These are phyloP conservation scores for Alternaria sp. DNA, from an alignment of 2,329 filamentous ascomycete species.

Conservation along the genomic window DNA sequence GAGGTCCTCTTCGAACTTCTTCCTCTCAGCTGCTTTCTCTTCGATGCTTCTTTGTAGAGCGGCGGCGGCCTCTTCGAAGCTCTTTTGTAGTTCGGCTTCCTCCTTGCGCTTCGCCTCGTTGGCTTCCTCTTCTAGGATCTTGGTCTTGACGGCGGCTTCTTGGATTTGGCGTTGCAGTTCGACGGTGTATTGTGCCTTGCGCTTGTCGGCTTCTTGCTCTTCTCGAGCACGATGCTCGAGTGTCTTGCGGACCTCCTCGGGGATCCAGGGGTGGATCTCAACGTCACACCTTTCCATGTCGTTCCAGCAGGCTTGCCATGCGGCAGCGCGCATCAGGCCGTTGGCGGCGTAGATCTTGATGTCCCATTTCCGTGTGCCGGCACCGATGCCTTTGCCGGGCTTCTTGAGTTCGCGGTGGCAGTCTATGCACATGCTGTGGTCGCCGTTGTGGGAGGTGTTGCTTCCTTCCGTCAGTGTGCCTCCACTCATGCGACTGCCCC, in stretches of 20 bases:
- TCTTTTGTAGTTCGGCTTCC: conserved; percentile 35
- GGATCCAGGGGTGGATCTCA: conserved; percentile 80
- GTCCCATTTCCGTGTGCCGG: conserved; percentile 66
- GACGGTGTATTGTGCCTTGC: conserved; percentile 38
- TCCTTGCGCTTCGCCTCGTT: conserved; percentile 32
- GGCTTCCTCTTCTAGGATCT: conserved; percentile 36
- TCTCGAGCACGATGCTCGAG: conserved; percentile 61
- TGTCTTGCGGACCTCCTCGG: conserved; percentile 63
- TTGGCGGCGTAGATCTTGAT: conserved; percentile 95
- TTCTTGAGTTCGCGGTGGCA: conserved; percentile 52
- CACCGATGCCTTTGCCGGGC: conserved; percentile 44
- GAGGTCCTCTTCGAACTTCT: conserved; percentile 34
- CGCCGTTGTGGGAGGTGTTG: conserved; percentile 24
- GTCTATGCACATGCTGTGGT: conserved; percentile 56
- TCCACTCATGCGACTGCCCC: conserved; percentile 46
- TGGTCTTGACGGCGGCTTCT: conserved; percentile 39
- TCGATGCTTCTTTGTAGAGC: conserved; percentile 35
- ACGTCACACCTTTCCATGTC: conserved; percentile 99
- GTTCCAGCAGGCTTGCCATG: conserved; percentile 92
- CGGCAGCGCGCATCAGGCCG: conserved; percentile 87
- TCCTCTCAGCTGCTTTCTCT: conserved; percentile 37
- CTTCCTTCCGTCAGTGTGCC: conserved; percentile 43
- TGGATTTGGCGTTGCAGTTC: conserved; percentile 42
- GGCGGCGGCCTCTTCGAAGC: conserved; percentile 35
- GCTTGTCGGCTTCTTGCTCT: conserved; percentile 42